These are phyloP conservation scores for Saccharomyces hybrid DNA, from an alignment of 1,139 yeast genomes.

Conservation along the genomic window DNA sequence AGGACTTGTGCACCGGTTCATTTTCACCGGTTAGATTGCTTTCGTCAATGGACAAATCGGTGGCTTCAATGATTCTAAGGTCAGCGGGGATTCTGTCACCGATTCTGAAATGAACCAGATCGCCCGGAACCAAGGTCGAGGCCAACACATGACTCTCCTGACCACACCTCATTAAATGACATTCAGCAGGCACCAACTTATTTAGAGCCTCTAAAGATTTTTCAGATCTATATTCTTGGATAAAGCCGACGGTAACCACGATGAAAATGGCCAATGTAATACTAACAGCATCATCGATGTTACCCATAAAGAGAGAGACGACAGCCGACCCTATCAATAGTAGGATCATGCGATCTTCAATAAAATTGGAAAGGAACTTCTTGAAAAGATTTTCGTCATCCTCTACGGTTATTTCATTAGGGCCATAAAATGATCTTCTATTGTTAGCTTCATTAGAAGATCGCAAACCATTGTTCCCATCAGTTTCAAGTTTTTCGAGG, in stretches of 20 bases:
- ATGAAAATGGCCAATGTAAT: conserved; percentile 82
- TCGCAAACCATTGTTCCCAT: conserved; percentile 49
- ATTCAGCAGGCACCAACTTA: no score
- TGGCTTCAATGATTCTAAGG: no score
- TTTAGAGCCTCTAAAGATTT: no score
- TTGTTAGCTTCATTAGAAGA: conserved; percentile 62
- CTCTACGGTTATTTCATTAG: conserved; percentile 24
- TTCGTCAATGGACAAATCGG: no score
- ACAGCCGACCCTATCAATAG: conserved; percentile 82
- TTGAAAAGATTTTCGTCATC: conserved; percentile 41
- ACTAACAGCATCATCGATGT: conserved; percentile 85
- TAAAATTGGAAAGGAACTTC: conserved; percentile 71
- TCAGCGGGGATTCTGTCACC: no score
- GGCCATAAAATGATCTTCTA: conserved; percentile 68
- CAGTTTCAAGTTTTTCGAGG: conserved; percentile 53
- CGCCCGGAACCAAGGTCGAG: no score
- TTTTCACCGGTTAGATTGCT: no score
- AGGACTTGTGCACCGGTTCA: no score
- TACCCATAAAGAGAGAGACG: conserved; percentile 82
- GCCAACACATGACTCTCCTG: no score
- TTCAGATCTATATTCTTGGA: no score
- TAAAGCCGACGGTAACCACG: conserved; percentile 86
- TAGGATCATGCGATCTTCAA: conserved; percentile 83
- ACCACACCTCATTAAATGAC: no score
- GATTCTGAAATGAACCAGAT: no score